Base-by-base conservation (phyloP, 139 green algal species). In the Chlamydomonas urium region DNA sequence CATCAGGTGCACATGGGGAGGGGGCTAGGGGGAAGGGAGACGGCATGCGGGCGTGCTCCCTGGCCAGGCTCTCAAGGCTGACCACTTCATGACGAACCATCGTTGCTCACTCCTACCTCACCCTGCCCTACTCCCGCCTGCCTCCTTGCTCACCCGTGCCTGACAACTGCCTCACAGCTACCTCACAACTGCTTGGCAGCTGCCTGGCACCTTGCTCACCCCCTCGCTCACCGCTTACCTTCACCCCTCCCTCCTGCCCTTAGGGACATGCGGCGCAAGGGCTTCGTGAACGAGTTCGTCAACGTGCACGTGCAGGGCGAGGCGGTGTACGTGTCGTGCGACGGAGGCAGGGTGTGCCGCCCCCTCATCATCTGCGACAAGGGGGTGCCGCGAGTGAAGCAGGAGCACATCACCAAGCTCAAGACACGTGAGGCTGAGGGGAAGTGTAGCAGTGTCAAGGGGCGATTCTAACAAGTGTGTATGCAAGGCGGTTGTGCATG, bases 341-440 rank as follows among this genome's bases (percentile, higher is more conserved):
- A 98, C 70, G 92, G 90, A 34, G 95, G 93, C 3, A 83, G 95
- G 2, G 94, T 99, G 66, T 99, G 95, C 81, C 83, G 95, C 3
- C 95, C 95, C 23, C 85, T 99, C 57, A 96, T 99, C 83, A 97
- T 99, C 72, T 96, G 92, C 71, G 91, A 98, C 81, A 42, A 59
- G 3, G 95, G 95, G 8, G 83, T 91, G 65, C 91, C 94, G 3
- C 77, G 89, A 1, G 89, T 99, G 10, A 96, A 66, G 8, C 70
- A 88, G 21, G 81, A 86, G 71, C 82, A 91, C 70, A 92, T 86
- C 47, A 48, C 50, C 33, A 85, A 81, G 71, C 70, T 88, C 42
- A 71, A 73, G 17, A 60, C 50, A 84, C 78, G 84, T 82, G 66
- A 4, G 78, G n/a, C n/a, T n/a, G n/a, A n/a, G n/a, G n/a, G n/a